Conservation (phyloP, 169 alveolate species). For the Eimeria falciformis region DNA sequence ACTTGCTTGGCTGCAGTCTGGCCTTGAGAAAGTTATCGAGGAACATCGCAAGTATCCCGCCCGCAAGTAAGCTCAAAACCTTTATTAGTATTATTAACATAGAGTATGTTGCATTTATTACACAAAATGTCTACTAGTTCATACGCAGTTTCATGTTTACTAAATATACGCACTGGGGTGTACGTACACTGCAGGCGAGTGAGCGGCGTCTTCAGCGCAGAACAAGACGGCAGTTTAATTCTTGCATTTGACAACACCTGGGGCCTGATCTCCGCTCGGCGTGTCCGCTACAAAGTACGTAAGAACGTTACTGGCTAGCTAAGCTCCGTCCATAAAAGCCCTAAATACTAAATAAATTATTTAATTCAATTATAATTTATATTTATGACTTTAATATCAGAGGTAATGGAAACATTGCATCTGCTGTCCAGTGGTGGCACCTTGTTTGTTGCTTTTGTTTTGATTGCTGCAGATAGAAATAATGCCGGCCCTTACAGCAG, state of each 20-base stretch:
- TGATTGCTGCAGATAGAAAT: conserved; percentile 55
- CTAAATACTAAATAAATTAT: no score
- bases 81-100: no score
- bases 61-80: conserved; percentile 45
- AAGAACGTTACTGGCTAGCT: background rate
- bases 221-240: conserved; percentile 65
- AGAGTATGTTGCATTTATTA: no score
- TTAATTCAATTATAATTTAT: no score
- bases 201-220: conserved; percentile 69
- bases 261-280: conserved; percentile 79
- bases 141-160: no score
- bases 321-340: background rate
- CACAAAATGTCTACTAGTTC: background rate
- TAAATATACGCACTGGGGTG: no score
- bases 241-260: conserved; percentile 77
- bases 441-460: background rate
- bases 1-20: conserved; percentile 31
- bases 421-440: background rate
- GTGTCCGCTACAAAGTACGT: conserved; percentile 72
- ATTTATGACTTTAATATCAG: no score
- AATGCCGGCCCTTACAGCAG: conserved; percentile 35
- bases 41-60: conserved; percentile 69
- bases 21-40: conserved; percentile 48
- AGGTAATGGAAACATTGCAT: no score
- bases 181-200: conserved; percentile 59